Evolutionary conservation across 108 stramenopile genomes (phyloP), one percentile per base, ranked within the genome.

Genomic region (Nitzschia sp.): DNA sequence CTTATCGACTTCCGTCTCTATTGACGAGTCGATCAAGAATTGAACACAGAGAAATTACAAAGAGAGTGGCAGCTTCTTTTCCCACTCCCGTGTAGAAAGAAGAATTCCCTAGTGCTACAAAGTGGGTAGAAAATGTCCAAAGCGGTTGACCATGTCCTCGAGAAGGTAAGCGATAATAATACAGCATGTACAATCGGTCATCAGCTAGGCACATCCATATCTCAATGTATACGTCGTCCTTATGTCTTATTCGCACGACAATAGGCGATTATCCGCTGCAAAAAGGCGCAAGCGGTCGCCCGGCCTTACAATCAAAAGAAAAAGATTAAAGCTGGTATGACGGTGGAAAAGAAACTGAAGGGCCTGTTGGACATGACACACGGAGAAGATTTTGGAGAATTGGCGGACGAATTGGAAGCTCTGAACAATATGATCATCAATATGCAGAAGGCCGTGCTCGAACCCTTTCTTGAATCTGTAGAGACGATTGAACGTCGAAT

Each of bases 401-500:
- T 76, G 47, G 52, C 55, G 0, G 54, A 32, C 9, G 66, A 76
- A 36, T 52, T 76, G 32, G 28, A 63, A 35, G 46, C 32, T 17
- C 46, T 76, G 30, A 38, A 52, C 25, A 61, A 50, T 19, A 53
- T 75, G 66, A 54, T 75, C 28, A 29, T 27, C 27, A 67, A 75
- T 22, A 75, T 75, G 74, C 66, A 75, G 28, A 62, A 68, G 19
- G 74, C 54, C 3, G 47, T 75, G 16, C 58, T 75, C 0, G 74
- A 75, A 45, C 66, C 59, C 9, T 60, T 75, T 15, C 31, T 63
- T 60, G 74, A 75, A 2, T 75, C 74, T 15, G 35, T 75, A 22
- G 66, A 75, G 32, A 75, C 74, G 13, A 75, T 75, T 27, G 74
- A 75, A 53, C 66, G 74, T 9, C 66, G 74, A 9, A 68, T 75